Base-by-base conservation (phyloP, 2,329 filamentous ascomycete species). In the Penicillium sumatraense region DNA sequence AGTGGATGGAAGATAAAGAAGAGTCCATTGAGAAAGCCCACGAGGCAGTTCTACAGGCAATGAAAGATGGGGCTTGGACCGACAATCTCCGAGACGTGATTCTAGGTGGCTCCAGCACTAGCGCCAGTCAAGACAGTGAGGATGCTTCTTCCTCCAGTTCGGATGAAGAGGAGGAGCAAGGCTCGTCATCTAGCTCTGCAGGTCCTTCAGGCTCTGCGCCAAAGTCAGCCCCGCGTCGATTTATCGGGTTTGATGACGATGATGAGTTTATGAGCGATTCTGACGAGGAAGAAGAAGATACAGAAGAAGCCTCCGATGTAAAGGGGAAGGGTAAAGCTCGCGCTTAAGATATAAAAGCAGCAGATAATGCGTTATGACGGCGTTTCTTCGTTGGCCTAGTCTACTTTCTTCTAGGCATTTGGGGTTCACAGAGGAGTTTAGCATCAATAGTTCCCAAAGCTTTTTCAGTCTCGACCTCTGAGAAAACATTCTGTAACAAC, bases 1-100 rank as follows among this genome's bases (percentile, higher is more conserved):
- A 93, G 70, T 99, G 93, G 92, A 87, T 98, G 36, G 95, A 99
- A 72, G 89, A 91, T 62, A 96, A 96, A 74, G 93, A 97, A 65
- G 92, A 96, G 70, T 89, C 89, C 23, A 88, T 86, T 62, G 91
- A 96, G 77, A 89, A 89, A 73, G 93, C 92, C 0, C 83, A 89
- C 3, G 90, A 93, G 69, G 88, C 89, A 14, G 88, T 91, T 5
- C 74, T 92, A 47, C 83, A 89, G 14, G 87, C 90, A 0, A 81
- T 93, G 59, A 88, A 91, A 62, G 87, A 88, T 33, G 77, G 76
- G 8, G 63, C 62, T 36, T 78, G 76, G 72, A 75, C 73, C 45
- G 75, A 80, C 56, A 76, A 74, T 51, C 66, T 78, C 48, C 72
- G 68, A 23, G 74, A 73, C 42, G 57, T 61, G 3, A 65, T 73